Conservation (phyloP, 352 stramenopile genomes). For the Lagenidium sp. region DNA sequence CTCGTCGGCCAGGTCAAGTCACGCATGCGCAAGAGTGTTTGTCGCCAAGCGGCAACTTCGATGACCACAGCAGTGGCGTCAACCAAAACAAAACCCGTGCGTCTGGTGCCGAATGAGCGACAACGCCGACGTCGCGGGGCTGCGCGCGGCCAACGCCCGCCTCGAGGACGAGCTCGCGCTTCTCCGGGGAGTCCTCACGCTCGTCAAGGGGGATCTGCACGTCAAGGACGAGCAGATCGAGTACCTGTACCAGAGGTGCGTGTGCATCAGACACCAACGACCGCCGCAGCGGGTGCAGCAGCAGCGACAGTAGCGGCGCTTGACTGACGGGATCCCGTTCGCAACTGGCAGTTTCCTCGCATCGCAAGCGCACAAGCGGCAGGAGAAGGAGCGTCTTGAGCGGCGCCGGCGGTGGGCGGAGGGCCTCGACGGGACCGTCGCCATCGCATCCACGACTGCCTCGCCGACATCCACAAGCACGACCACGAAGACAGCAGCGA, state of each 20-base stretch:
- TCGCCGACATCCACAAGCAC: not conserved
- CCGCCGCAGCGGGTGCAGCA: not conserved
- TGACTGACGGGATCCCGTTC: too few species aligned
- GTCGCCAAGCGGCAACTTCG: too few species aligned
- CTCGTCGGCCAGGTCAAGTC: too few species aligned
- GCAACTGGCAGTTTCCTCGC: constrained; percentile 10
- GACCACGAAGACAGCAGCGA: not conserved
- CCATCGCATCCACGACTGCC: not conserved
- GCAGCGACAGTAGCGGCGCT: too few species aligned
- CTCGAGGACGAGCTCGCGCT: constrained; percentile 19
- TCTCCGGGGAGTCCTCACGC: constrained; percentile 15
- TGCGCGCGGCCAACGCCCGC: constrained; percentile 1
- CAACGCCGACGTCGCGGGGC: not conserved
- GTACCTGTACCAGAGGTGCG: constrained; percentile 19
- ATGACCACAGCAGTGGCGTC: too few species aligned
- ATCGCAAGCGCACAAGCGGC: constrained; percentile 13
- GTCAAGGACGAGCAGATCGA: constrained; percentile 27
- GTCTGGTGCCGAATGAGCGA: too few species aligned
- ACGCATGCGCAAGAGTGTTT: too few species aligned
- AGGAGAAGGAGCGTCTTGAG: constrained; percentile 15
- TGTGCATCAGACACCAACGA: not conserved
- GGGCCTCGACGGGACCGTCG: constrained; percentile 5
- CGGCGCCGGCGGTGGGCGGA: constrained; percentile 1
- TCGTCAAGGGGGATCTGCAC: constrained; percentile 24
- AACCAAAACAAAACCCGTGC: too few species aligned